phyloP scores from a whole-genome alignment of 2,329 filamentous ascomycete genomes.

The Dactylellina cionopaga region DNA sequence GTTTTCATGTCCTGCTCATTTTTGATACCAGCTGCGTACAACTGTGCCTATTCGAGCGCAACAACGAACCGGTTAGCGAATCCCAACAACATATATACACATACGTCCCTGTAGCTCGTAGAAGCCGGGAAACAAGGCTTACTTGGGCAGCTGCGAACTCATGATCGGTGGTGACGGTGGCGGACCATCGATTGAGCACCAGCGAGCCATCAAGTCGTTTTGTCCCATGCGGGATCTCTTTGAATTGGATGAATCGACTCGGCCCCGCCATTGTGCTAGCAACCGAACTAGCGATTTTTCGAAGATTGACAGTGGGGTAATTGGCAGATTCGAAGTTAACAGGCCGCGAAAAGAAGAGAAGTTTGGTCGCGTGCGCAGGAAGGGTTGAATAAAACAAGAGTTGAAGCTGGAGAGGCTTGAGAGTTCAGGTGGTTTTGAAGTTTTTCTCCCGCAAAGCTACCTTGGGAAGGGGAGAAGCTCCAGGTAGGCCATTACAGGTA shows the following conservation, averaged over 20 bases:
- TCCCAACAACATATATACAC: too few species aligned
- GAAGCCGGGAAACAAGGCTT: slow-evolving; percentile 53
- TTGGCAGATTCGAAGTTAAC: background rate
- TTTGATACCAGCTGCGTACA: slow-evolving; percentile 90
- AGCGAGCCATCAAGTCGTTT: slow-evolving; percentile 66
- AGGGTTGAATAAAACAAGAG: background rate
- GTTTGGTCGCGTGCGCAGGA: slow-evolving; percentile 33
- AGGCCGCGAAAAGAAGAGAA: background rate
- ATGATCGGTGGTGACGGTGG: slow-evolving; percentile 82
- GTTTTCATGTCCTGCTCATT: slow-evolving; percentile 86
- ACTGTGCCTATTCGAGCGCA: slow-evolving; percentile 81
- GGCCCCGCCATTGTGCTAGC: slow-evolving; percentile 32
- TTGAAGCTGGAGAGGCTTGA: background rate
- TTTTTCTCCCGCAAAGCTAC: background rate
- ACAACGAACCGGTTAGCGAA: slow-evolving; percentile 29
- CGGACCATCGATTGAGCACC: slow-evolving; percentile 86
- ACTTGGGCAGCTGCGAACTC: slow-evolving; percentile 92
- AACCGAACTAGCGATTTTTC: background rate
- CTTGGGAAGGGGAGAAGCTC: slow-evolving; percentile 4
- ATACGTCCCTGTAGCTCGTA: too few species aligned
- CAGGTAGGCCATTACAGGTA: slow-evolving; percentile 2
- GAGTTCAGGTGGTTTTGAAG: background rate
- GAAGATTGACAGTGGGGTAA: slow-evolving; percentile 29
- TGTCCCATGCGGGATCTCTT: slow-evolving; percentile 56
- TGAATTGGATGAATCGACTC: slow-evolving; percentile 56